phyloP scores from a whole-genome alignment of 148 eudicot genomes.

The Agrostemma githago region DNA sequence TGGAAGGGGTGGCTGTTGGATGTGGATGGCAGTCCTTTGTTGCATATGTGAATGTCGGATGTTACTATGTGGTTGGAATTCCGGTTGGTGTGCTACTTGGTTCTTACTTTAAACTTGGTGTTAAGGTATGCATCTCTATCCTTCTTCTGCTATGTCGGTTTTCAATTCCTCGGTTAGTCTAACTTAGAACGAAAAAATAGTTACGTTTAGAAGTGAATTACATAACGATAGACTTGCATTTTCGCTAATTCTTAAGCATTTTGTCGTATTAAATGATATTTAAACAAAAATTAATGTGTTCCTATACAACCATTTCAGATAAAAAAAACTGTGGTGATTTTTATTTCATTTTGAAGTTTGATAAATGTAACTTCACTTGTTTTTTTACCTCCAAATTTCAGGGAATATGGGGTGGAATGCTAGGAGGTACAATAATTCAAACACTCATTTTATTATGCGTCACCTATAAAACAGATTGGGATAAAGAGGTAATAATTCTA shows the following conservation, averaged over 20 bases:
- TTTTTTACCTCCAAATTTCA: constrained; percentile 7
- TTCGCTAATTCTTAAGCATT: too few relatives aligned
- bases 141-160: neutral
- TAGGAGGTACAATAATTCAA: constrained; percentile 78
- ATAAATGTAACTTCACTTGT: neutral
- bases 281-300: too few relatives aligned
- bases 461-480: constrained; percentile 37
- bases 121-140: constrained; percentile 33
- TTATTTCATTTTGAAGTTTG: neutral
- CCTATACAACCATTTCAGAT: too few relatives aligned
- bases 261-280: too few relatives aligned
- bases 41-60: constrained; percentile 50
- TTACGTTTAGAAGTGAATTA: too few relatives aligned
- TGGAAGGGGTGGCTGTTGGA: constrained; percentile 48
- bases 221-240: too few relatives aligned
- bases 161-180: neutral
- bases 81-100: constrained; percentile 47
- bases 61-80: constrained; percentile 46
- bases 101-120: constrained; percentile 47
- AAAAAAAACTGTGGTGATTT: neutral
- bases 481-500: constrained; percentile 39
- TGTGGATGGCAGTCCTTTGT: constrained; percentile 68
- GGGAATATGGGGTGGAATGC: constrained; percentile 92
- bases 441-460: constrained; percentile 47
- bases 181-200: too few relatives aligned